phyloP scores from a whole-genome alignment of 2,329 filamentous ascomycete genomes.

The Proliferodiscus dingleyae region DNA sequence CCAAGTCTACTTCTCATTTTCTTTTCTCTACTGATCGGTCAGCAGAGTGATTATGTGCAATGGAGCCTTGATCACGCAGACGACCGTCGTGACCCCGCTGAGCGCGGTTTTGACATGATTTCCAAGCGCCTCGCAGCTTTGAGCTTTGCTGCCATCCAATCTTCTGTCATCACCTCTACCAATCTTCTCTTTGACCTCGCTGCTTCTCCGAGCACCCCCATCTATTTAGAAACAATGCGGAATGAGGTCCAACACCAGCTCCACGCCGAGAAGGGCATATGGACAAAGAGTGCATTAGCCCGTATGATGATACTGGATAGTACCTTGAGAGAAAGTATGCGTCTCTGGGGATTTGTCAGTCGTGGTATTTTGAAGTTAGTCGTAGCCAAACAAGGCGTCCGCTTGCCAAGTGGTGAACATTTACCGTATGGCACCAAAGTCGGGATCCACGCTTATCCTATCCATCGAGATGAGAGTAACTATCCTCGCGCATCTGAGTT shows the following conservation, averaged over 20 bases:
- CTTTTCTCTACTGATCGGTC: slow-evolving; percentile 9
- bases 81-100: slow-evolving; percentile 36
- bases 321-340: slow-evolving; percentile 39
- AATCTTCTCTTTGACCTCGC: slow-evolving; percentile 38
- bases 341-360: slow-evolving; percentile 31
- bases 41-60: slow-evolving; percentile 36
- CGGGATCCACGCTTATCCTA: slow-evolving; percentile 23
- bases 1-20: not conserved
- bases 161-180: slow-evolving; percentile 36
- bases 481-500: slow-evolving; percentile 16
- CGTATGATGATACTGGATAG: slow-evolving; percentile 39
- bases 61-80: slow-evolving; percentile 36
- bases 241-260: slow-evolving; percentile 35
- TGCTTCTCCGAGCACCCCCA: slow-evolving; percentile 33
- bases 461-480: slow-evolving; percentile 20
- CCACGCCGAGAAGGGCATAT: slow-evolving; percentile 27
- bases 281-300: slow-evolving; percentile 37
- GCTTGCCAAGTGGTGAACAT: slow-evolving; percentile 33
- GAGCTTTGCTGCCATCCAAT: slow-evolving; percentile 31
- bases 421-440: slow-evolving; percentile 35
- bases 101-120: slow-evolving; percentile 32
- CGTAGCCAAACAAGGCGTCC: slow-evolving; percentile 39
- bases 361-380: slow-evolving; percentile 28
- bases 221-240: slow-evolving; percentile 35
- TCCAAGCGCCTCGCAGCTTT: slow-evolving; percentile 21